Percentiles rank a stretch among this genome's conserved stretches.
phyloP scores from a whole-genome alignment of 2,329 filamentous ascomycete genomes.

The Sclerotinia nivalis region DNA sequence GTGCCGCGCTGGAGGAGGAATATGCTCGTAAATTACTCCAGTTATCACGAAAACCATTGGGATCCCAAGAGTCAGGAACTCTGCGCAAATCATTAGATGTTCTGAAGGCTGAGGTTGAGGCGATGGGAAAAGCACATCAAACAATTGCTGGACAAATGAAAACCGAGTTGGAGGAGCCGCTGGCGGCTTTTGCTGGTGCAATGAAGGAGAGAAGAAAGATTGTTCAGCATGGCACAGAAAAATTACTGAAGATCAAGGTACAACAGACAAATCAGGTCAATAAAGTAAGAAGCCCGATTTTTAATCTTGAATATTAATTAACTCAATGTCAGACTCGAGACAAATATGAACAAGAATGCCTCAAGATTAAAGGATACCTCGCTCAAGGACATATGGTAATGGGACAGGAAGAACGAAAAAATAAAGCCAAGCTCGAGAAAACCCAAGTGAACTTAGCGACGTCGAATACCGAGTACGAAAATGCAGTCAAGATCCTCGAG shows the following conservation, averaged over 20 bases:
- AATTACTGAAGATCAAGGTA: slow-evolving; percentile 87
- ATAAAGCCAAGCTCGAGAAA: slow-evolving; percentile 98
- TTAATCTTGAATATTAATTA: slow-evolving; percentile 28
- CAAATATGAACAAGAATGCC: slow-evolving; percentile 93
- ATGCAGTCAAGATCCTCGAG: slow-evolving; percentile 87
- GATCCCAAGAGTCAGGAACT: slow-evolving; percentile 82
- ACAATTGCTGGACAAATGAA: slow-evolving; percentile 93
- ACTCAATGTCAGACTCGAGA: slow-evolving; percentile 68
- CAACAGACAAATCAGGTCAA: slow-evolving; percentile 90
- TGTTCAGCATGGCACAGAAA: slow-evolving; percentile 90
- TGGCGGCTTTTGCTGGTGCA: slow-evolving; percentile 86
- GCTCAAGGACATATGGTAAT: slow-evolving; percentile 99
- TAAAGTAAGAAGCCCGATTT: slow-evolving; percentile 60
- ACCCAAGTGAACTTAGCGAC: slow-evolving; percentile 92
- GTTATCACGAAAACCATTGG: slow-evolving; percentile 83
- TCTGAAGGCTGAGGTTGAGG: slow-evolving; percentile 83
- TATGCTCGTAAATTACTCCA: slow-evolving; percentile 87
- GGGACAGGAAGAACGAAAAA: slow-evolving; percentile 98
- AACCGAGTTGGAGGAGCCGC: slow-evolving; percentile 88
- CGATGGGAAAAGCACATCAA: slow-evolving; percentile 91
- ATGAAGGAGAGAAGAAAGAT: slow-evolving; percentile 98
- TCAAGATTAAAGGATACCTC: slow-evolving; percentile 97
- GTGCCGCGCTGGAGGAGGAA: slow-evolving; percentile 93
- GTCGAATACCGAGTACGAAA: slow-evolving; percentile 91
- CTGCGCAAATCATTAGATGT: slow-evolving; percentile 83